Evolutionary conservation across 148 eudicot genomes (phyloP).

Genomic region (Pouteria glomerata): DNA sequence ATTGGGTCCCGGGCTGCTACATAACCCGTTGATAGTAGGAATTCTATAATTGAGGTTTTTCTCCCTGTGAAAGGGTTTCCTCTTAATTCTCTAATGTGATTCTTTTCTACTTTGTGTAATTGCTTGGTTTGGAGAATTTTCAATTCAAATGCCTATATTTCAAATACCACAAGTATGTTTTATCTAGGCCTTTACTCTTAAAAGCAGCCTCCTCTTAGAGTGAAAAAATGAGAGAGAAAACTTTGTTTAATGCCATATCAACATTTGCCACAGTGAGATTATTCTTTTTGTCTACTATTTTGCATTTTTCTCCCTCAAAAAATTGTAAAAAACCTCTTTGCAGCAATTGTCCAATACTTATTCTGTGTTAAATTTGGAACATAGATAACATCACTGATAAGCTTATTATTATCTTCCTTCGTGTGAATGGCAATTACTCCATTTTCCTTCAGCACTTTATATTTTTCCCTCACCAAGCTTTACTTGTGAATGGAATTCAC

Average conservation of each 20-base stretch:
- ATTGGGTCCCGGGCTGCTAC: no score
- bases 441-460: not conserved
- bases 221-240: not conserved
- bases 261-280: not conserved
- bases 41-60: no score
- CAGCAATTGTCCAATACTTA: not conserved
- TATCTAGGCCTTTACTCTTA: not conserved
- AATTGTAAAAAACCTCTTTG: not conserved
- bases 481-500: not conserved
- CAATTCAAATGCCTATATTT: not conserved
- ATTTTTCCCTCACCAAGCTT: slow-evolving; percentile 7
- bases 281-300: not conserved
- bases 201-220: not conserved
- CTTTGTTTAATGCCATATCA: not conserved
- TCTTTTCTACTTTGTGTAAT: no score
- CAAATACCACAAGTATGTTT: not conserved
- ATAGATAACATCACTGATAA: not conserved
- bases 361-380: not conserved
- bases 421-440: not conserved
- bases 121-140: no score
- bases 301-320: not conserved
- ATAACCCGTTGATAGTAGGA: no score
- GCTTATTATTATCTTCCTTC: not conserved
- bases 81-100: no score
- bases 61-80: no score